Evolutionary conservation across 768 basidiomycete genomes (phyloP).

Genomic region (Paxillus rubicundulus): DNA sequence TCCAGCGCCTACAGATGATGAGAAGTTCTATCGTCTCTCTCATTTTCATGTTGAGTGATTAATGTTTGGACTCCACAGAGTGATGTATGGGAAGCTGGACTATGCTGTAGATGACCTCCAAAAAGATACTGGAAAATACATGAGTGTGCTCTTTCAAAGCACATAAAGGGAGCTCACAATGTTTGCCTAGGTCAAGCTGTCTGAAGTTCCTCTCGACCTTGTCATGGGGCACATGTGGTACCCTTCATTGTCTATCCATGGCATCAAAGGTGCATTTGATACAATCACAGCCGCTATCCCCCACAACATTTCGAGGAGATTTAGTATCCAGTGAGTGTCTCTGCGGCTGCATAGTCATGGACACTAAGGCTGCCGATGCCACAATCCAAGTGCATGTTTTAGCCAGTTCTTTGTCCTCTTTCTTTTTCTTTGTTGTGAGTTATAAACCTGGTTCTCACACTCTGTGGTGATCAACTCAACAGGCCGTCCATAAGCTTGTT

Average conservation of each 20-base stretch:
- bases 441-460: too few species aligned
- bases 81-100: conserved; percentile 65
- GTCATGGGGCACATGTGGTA: conserved; percentile 65
- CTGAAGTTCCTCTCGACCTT: conserved; percentile 46
- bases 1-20: conserved; percentile 56
- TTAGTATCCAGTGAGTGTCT: conserved; percentile 57
- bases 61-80: conserved; percentile 22
- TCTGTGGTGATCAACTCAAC: neutral
- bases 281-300: conserved; percentile 61
- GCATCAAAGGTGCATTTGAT: conserved; percentile 65
- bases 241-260: conserved; percentile 60
- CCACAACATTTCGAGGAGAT: conserved; percentile 52
- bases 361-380: conserved; percentile 61
- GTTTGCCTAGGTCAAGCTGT: conserved; percentile 36
- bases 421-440: too few species aligned
- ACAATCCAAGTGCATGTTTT: conserved; percentile 59
- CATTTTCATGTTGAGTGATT: neutral
- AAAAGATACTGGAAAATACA: conserved; percentile 14
- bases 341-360: conserved; percentile 45
- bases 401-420: neutral
- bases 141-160: neutral
- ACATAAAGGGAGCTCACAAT: conserved; percentile 34
- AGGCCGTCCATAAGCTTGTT: conserved; percentile 53
- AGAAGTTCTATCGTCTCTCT: conserved; percentile 3
- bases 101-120: conserved; percentile 70